These are phyloP conservation scores for Ocimum tenuiflorum DNA, from an alignment of 257 asterid genomes.

Conservation along the genomic window DNA sequence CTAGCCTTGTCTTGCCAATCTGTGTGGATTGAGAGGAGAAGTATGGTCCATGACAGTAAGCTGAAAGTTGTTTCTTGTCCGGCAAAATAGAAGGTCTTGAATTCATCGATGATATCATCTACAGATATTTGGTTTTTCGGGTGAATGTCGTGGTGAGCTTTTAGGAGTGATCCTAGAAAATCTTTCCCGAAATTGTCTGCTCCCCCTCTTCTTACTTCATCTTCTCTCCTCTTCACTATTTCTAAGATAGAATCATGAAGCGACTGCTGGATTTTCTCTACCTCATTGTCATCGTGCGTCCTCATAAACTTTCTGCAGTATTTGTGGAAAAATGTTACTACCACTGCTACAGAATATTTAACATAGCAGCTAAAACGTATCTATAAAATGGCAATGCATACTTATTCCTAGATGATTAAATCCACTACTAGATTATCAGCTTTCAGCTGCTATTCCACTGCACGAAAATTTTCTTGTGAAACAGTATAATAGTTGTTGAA, in stretches of 20 bases:
- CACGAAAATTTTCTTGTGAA: too few species aligned
- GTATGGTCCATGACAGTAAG: constrained; percentile 36
- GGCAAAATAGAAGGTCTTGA: constrained; percentile 51
- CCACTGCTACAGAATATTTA: neutral
- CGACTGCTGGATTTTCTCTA: constrained; percentile 28
- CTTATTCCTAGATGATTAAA: too few species aligned
- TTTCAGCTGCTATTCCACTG: too few species aligned
- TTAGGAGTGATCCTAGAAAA: constrained; percentile 45
- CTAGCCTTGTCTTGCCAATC: constrained; percentile 64
- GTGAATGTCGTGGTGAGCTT: constrained; percentile 29
- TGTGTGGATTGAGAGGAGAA: constrained; percentile 45
- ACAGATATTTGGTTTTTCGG: constrained; percentile 24
- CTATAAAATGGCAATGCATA: too few species aligned
- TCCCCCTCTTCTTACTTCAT: constrained; percentile 23
- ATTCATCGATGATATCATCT: constrained; percentile 44
- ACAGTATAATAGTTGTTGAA: too few species aligned
- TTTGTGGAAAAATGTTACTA: neutral
- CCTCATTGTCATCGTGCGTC: constrained; percentile 36
- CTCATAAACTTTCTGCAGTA: constrained; percentile 22
- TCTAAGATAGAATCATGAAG: constrained; percentile 31
- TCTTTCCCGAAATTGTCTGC: constrained; percentile 36
- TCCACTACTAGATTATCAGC: too few species aligned
- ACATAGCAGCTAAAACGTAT: too few species aligned
- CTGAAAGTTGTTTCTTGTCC: constrained; percentile 53
- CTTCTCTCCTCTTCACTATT: constrained; percentile 31